These are phyloP conservation scores for Anisogramma anomala DNA, from an alignment of 2,329 filamentous ascomycete genomes.

Conservation along the genomic window DNA sequence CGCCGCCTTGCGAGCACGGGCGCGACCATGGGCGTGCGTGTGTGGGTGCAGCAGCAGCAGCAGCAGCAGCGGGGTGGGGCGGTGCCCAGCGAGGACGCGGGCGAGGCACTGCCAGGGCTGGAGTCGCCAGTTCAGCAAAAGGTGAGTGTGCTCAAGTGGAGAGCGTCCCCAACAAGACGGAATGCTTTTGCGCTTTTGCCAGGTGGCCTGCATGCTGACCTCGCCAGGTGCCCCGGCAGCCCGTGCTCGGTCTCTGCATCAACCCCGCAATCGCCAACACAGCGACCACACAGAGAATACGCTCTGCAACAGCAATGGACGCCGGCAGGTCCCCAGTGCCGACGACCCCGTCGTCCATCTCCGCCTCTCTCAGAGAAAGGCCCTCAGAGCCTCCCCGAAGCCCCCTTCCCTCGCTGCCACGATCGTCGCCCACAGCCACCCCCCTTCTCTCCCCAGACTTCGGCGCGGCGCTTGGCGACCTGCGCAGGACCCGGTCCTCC, in stretches of 20 bases:
- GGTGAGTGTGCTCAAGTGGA: background rate
- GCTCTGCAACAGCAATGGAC: too few species aligned
- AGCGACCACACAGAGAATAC: background rate
- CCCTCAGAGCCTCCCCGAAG: background rate
- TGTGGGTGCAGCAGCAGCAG: background rate
- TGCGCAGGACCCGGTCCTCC: background rate
- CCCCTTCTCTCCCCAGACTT: background rate
- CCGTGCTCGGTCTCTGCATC: constrained; percentile 1
- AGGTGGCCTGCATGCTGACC: background rate
- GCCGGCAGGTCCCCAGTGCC: background rate
- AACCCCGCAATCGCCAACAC: background rate
- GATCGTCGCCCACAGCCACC: background rate
- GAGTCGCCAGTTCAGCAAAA: constrained; percentile 5
- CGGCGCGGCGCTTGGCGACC: background rate
- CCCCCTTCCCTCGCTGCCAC: background rate
- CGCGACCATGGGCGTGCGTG: background rate
- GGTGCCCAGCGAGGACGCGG: too few species aligned
- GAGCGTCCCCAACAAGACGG: background rate
- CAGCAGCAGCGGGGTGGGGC: background rate
- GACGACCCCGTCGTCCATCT: background rate
- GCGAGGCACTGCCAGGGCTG: background rate
- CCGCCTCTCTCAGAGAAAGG: background rate
- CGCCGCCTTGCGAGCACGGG: background rate
- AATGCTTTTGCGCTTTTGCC: background rate
- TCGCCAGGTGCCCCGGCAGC: background rate